Percentiles rank a stretch among this genome's conserved stretches.
Evolutionary conservation across 768 basidiomycete genomes (phyloP).

Genomic region (Thelephora ganbajun): DNA sequence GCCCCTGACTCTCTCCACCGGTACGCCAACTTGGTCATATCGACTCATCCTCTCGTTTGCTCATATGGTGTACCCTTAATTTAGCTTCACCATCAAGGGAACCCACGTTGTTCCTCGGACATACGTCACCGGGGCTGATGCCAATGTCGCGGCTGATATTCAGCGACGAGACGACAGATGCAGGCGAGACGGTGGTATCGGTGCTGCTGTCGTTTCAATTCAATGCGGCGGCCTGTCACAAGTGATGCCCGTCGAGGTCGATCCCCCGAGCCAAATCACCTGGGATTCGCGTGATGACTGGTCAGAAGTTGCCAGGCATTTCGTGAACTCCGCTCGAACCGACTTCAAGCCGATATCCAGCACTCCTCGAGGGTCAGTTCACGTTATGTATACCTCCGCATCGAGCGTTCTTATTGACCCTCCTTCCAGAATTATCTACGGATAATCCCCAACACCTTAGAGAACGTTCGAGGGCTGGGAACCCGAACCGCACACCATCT

Average conservation of each 20-base stretch:
- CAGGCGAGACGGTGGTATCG: conserved; percentile 62
- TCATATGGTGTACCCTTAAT: conserved; percentile 5
- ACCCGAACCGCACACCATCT: too few relatives aligned
- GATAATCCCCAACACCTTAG: conserved; percentile 3
- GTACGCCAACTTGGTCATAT: conserved; percentile 25
- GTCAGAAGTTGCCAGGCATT: conserved; percentile 52
- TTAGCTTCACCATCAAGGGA: conserved; percentile 51
- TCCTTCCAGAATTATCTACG: conserved; percentile 15
- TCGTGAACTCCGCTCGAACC: conserved; percentile 55
- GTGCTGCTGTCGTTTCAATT: conserved; percentile 59
- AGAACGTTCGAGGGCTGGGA: background rate
- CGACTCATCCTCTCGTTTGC: background rate
- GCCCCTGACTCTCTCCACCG: conserved; percentile 47
- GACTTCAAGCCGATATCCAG: conserved; percentile 81
- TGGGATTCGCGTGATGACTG: conserved; percentile 72
- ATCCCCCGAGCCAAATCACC: conserved; percentile 59
- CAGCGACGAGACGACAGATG: conserved; percentile 71
- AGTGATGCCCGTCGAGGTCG: conserved; percentile 80
- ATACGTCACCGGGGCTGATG: conserved; percentile 52
- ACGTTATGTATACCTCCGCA: background rate
- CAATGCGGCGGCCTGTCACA: conserved; percentile 67
- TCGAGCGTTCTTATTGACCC: conserved; percentile 1
- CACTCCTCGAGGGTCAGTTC: conserved; percentile 54
- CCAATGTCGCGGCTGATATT: conserved; percentile 63
- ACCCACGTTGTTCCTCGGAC: conserved; percentile 62